Conservation (phyloP, 305 asterid genomes). For the Solanum hybrid region DNA sequence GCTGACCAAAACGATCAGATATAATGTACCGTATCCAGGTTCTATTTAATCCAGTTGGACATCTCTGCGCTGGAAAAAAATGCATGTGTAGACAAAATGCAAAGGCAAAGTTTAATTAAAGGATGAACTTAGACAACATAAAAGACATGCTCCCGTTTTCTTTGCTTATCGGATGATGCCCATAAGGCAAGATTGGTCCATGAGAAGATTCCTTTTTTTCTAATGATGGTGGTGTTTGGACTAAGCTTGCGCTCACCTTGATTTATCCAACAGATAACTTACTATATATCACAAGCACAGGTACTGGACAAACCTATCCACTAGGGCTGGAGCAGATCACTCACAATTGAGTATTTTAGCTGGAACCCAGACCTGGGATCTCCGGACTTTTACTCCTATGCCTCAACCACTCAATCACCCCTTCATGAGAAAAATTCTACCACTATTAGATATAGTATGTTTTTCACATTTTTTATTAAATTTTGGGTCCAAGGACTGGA, state of each 20-base stretch:
- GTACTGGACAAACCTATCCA: background rate
- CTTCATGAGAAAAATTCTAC: background rate
- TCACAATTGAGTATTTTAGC: background rate
- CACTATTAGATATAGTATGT: background rate
- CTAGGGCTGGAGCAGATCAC: background rate
- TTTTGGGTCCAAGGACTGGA: conserved; percentile 2
- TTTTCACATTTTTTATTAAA: background rate
- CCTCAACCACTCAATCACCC: background rate
- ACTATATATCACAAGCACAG: background rate
- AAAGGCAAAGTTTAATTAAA: background rate
- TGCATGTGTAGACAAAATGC: background rate
- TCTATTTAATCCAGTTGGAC: background rate
- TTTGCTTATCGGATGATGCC: background rate
- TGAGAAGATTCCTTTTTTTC: background rate
- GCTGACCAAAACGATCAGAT: background rate
- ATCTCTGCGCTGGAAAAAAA: background rate
- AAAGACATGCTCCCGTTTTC: background rate
- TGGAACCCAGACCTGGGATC: background rate
- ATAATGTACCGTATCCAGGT: background rate
- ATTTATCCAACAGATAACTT: background rate
- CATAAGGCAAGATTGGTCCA: background rate
- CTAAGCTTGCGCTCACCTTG: background rate
- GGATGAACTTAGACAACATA: background rate
- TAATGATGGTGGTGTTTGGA: background rate
- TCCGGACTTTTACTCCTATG: background rate